Percentiles rank a stretch among this genome's conserved stretches.
Conservation (phyloP, 768 basidiomycete species). For the Leucogyrophana mollusca region DNA sequence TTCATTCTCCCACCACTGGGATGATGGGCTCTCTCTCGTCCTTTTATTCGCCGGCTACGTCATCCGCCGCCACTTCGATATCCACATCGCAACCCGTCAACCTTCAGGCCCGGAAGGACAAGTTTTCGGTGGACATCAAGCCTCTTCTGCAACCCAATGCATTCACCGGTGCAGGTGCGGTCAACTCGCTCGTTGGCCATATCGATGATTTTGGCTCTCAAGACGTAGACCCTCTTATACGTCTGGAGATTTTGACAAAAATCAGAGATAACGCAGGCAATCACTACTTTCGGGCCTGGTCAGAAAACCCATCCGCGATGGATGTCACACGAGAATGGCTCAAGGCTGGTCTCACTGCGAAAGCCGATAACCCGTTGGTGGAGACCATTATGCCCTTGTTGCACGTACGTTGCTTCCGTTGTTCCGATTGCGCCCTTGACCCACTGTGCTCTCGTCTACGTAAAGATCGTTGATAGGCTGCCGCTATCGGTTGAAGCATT, state of each 20-base stretch:
- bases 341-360: constrained; percentile 61
- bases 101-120: constrained; percentile 54
- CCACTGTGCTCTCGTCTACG: constrained; percentile 11
- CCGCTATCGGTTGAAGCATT: constrained; percentile 72
- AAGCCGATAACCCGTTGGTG: constrained; percentile 51
- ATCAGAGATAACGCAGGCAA: constrained; percentile 83
- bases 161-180: constrained; percentile 71
- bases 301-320: constrained; percentile 71
- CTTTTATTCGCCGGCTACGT: constrained; percentile 37
- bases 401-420: constrained; percentile 59
- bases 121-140: constrained; percentile 50
- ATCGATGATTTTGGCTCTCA: constrained; percentile 59
- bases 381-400: constrained; percentile 86
- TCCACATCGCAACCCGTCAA: constrained; percentile 32
- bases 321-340: constrained; percentile 83
- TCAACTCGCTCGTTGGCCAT: constrained; percentile 54
- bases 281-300: constrained; percentile 86
- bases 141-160: constrained; percentile 56
- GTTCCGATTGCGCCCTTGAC: constrained; percentile 5
- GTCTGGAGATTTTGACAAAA: constrained; percentile 75
- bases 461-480: constrained; percentile 76
- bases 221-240: constrained; percentile 63
- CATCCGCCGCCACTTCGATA: constrained; percentile 17
- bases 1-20: constrained; percentile 53
- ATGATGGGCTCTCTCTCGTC: constrained; percentile 33